Evolutionary conservation across 2,329 filamentous ascomycete species (phyloP).

Genomic region (Acrocalymma vagum): DNA sequence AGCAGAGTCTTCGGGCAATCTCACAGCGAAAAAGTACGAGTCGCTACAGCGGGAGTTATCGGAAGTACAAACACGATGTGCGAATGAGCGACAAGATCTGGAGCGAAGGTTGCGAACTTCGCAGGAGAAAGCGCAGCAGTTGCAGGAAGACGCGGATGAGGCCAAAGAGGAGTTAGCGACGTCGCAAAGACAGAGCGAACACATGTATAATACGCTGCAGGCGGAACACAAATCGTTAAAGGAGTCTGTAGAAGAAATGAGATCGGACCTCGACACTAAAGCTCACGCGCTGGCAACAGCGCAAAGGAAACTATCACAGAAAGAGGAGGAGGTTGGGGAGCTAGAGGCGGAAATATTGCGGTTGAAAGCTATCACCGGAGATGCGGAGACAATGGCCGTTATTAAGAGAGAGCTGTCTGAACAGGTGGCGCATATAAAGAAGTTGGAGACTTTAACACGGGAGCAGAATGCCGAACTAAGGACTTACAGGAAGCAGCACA

Average conservation of each 20-base stretch:
- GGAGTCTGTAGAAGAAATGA: slow-evolving; percentile 66
- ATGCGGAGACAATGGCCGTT: slow-evolving; percentile 83
- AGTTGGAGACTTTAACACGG: slow-evolving; percentile 79
- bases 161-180: slow-evolving; percentile 77
- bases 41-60: slow-evolving; percentile 62
- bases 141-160: slow-evolving; percentile 87
- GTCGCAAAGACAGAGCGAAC: slow-evolving; percentile 71
- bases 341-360: slow-evolving; percentile 85
- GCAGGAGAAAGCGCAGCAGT: slow-evolving; percentile 74
- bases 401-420: slow-evolving; percentile 90
- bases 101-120: slow-evolving; percentile 64
- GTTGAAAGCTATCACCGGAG: slow-evolving; percentile 85
- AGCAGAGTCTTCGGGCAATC: slow-evolving; percentile 61
- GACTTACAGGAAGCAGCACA: slow-evolving; percentile 80
- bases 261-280: slow-evolving; percentile 65
- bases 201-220: slow-evolving; percentile 68
- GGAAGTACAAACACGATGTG: slow-evolving; percentile 61
- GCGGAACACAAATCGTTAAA: slow-evolving; percentile 67
- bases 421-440: slow-evolving; percentile 89
- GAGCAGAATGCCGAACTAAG: slow-evolving; percentile 83
- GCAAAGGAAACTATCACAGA: slow-evolving; percentile 73
- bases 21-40: slow-evolving; percentile 64
- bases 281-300: slow-evolving; percentile 66
- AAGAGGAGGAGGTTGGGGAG: slow-evolving; percentile 74
- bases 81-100: slow-evolving; percentile 63